Evolutionary conservation across 78 protist species (phyloP), one percentile per base, ranked within the genome.

Genomic region (Ministeria vibrans): DNA sequence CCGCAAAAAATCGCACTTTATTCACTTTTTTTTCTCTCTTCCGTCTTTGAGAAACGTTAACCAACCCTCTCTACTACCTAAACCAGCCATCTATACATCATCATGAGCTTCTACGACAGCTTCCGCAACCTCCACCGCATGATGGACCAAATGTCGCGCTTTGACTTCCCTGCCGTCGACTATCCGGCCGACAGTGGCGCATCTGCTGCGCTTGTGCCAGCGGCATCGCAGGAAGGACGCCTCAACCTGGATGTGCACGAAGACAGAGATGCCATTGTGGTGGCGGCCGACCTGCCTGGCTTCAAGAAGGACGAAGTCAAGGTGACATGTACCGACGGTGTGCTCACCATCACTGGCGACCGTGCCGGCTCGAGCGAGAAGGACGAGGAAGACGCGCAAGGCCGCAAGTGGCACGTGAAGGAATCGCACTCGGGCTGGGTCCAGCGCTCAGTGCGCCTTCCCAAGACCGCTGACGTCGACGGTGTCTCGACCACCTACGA

Each of bases 211-310:
- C n/a, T n/a, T n/a, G n/a, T n/a, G n/a, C n/a, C n/a, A n/a, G n/a
- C n/a, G n/a, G n/a, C n/a, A n/a, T n/a, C n/a, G n/a, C n/a, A n/a
- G n/a, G n/a, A n/a, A n/a, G n/a, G n/a, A n/a, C n/a, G n/a, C n/a
- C n/a, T n/a, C n/a, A n/a, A n/a, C n/a, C n/a, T 62, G 41, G 81
- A 59, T 70, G 64, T 53, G 81, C 11, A 49, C 51, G 81, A 77
- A 20, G 11, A 41, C 41, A 30, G 42, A 9, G 70, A 68, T 13
- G 74, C 25, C 34, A 23, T 23, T 15, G 4, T 2, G 25, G 41
- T 68, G 13, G 3, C 4, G 6, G 11, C 41, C 74, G 74, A 68
- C 4, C n/a, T 68, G 34, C 74, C 74, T 15, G 74, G 74, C 13
- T 34, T 46, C 43, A 55, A 77, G 42, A 28, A 22, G 71, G 20